phyloP scores from a whole-genome alignment of 2,329 filamentous ascomycete genomes.

The Colletotrichum sp. region DNA sequence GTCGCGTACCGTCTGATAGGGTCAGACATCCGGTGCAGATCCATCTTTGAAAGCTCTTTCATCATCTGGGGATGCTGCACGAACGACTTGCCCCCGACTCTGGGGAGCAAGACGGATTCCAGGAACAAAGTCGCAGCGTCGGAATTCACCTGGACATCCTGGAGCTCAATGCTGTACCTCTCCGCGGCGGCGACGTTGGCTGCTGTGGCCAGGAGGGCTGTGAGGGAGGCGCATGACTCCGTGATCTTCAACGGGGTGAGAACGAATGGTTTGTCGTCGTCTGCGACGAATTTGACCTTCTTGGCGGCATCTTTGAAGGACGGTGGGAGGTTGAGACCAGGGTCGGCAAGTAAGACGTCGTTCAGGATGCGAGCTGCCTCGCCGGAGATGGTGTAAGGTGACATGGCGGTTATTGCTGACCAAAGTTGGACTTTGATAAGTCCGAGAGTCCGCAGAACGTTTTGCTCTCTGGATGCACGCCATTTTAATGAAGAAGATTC shows the following conservation, averaged over 20 bases:
- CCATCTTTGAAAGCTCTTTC: neutral
- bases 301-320: neutral
- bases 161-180: rapidly evolving
- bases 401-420: neutral
- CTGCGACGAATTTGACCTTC: neutral
- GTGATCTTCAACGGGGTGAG: conserved; percentile 43
- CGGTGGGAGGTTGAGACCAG: neutral
- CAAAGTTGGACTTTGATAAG: neutral
- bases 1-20: neutral
- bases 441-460: rapidly evolving
- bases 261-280: conserved; percentile 18
- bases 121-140: neutral
- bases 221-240: conserved; percentile 45
- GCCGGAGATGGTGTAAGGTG: neutral
- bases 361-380: neutral
- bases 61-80: neutral
- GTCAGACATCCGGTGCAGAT: neutral
- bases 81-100: neutral
- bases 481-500: neutral
- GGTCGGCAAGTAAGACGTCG: neutral
- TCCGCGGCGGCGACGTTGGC: neutral
- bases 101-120: neutral
- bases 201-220: conserved; percentile 23
- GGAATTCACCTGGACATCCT: neutral
- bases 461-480: neutral